Evolutionary conservation across 805 yeast genomes (phyloP).

Genomic region (Wickerhamomyces ciferrii): DNA sequence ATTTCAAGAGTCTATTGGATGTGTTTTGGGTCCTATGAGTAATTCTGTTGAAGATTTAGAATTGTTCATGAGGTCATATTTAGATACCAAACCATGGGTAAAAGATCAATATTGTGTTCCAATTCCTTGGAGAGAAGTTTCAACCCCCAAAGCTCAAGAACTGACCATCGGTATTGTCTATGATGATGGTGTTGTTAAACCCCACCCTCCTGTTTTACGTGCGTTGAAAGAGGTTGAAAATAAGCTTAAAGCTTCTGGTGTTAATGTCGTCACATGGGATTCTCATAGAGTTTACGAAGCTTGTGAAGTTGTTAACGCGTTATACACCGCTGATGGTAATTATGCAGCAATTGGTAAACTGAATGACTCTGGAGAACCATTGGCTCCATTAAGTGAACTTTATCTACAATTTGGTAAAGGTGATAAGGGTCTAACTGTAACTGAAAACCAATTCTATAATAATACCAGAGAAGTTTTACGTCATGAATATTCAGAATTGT

Average conservation of each 20-base stretch:
- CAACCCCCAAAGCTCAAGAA: constrained; percentile 29
- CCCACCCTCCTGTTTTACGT: constrained; percentile 60
- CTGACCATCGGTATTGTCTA: constrained; percentile 57
- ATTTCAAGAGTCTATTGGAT: constrained; percentile 49
- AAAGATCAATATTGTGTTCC: constrained; percentile 30
- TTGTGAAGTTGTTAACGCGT: constrained; percentile 45
- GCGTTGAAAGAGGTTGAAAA: constrained; percentile 48
- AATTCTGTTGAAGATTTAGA: constrained; percentile 63
- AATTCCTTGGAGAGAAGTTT: constrained; percentile 34
- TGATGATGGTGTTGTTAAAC: constrained; percentile 62
- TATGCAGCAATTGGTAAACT: constrained; percentile 45
- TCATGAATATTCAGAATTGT: constrained; percentile 47
- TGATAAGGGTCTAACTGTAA: constrained; percentile 36
- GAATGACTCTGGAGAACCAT: constrained; percentile 64
- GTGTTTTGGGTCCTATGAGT: constrained; percentile 67
- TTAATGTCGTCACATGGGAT: constrained; percentile 46
- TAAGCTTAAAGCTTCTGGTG: constrained; percentile 55
- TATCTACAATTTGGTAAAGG: constrained; percentile 55
- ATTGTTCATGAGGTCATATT: constrained; percentile 54
- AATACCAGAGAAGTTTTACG: constrained; percentile 52
- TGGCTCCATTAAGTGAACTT: constrained; percentile 59
- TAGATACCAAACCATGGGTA: constrained; percentile 50
- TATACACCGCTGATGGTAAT: constrained; percentile 70
- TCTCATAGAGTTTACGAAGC: constrained; percentile 56
- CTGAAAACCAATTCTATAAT: constrained; percentile 53